phyloP scores from a whole-genome alignment of 768 basidiomycete species.

The Asterophora parasitica region DNA sequence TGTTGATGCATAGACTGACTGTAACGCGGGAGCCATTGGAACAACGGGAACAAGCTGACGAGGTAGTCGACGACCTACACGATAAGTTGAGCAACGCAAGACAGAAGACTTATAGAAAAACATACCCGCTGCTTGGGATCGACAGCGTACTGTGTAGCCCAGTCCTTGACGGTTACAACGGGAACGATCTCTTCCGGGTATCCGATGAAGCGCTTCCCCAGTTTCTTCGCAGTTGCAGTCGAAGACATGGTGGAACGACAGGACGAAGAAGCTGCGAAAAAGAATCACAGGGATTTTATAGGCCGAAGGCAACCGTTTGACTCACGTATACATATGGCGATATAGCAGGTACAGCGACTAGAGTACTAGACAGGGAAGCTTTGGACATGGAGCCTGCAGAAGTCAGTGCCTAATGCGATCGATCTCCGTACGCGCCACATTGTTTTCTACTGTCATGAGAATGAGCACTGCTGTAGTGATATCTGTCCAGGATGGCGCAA shows the following conservation, averaged over 20 bases:
- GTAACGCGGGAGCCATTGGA: slow-evolving; percentile 84
- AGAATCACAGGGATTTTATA: slow-evolving; percentile 3
- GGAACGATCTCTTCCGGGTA: slow-evolving; percentile 59
- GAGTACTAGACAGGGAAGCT: background rate
- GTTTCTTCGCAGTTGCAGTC: slow-evolving; percentile 33
- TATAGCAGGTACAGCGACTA: background rate
- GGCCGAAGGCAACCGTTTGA: background rate
- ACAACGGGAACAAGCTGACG: slow-evolving; percentile 73
- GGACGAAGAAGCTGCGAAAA: background rate
- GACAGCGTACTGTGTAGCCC: slow-evolving; percentile 33
- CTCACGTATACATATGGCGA: background rate
- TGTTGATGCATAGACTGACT: slow-evolving; percentile 41
- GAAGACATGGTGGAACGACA: slow-evolving; percentile 14
- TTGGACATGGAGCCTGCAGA: too few species aligned
- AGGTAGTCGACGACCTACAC: slow-evolving; percentile 61
- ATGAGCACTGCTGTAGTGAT: slow-evolving; percentile 27
- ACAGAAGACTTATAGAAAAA: slow-evolving; percentile 1
- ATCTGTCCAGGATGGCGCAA: slow-evolving; percentile 23
- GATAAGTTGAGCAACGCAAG: slow-evolving; percentile 4
- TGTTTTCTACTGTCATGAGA: slow-evolving; percentile 2
- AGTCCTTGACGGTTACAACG: slow-evolving; percentile 56
- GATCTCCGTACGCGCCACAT: slow-evolving; percentile 7
- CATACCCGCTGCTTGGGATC: slow-evolving; percentile 52
- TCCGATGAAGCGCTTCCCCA: slow-evolving; percentile 54
- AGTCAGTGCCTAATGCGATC: background rate